A percentile compares a stretch with the other conserved stretches of the same genome.
Evolutionary conservation across 208 protist genomes (phyloP).

Genomic region (Strigomonas galati): DNA sequence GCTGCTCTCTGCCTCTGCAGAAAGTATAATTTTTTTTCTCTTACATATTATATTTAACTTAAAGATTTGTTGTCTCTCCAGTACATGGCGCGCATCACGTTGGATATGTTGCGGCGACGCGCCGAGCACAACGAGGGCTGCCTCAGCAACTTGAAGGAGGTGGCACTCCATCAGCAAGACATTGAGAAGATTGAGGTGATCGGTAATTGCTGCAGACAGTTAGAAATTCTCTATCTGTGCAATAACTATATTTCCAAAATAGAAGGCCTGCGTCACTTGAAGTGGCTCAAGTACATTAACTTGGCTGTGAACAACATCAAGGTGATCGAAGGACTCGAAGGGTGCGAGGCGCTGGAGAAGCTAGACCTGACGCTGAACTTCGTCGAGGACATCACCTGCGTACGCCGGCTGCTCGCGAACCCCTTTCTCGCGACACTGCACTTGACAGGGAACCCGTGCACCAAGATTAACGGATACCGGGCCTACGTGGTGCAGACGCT

Average conservation of each 20-base stretch:
- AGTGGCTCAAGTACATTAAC: slow-evolving; percentile 97
- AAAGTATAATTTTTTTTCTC: slow-evolving; percentile 18
- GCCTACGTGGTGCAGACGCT: slow-evolving; percentile 89
- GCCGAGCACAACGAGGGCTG: slow-evolving; percentile 97
- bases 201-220: slow-evolving; percentile 77
- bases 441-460: slow-evolving; percentile 95
- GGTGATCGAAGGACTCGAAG: slow-evolving; percentile 90
- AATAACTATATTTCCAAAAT: slow-evolving; percentile 96
- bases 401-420: slow-evolving; percentile 81
- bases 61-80: background rate
- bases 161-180: slow-evolving; percentile 96
- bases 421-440: slow-evolving; percentile 85
- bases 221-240: slow-evolving; percentile 96
- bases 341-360: slow-evolving; percentile 93
- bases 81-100: slow-evolving; percentile 84
- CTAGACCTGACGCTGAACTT: slow-evolving; percentile 98
- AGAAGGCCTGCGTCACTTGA: slow-evolving; percentile 93
- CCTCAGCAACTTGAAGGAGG: slow-evolving; percentile 92
- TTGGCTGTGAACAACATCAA: slow-evolving; percentile 97
- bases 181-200: slow-evolving; percentile 92
- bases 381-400: slow-evolving; percentile 82
- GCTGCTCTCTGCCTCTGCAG: slow-evolving; percentile 7
- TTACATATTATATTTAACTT: slow-evolving; percentile 5
- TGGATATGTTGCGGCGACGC: slow-evolving; percentile 92
- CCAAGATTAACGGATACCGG: slow-evolving; percentile 85